phyloP scores from a whole-genome alignment of 345 rosid species.

The Populus pruinosa region DNA sequence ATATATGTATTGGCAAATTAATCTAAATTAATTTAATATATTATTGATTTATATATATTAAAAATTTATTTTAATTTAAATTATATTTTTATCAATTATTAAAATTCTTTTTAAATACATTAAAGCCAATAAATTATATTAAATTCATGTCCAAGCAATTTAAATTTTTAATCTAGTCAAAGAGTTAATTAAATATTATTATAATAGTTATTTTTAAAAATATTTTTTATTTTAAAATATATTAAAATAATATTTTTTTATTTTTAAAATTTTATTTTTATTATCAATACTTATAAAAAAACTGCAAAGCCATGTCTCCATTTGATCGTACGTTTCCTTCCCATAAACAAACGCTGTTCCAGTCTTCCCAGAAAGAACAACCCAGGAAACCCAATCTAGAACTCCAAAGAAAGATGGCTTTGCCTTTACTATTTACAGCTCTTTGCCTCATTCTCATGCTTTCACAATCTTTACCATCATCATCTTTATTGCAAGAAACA shows the following conservation, averaged over 20 bases:
- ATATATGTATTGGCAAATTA: too few relatives aligned
- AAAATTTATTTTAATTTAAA: too few relatives aligned
- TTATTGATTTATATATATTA: too few relatives aligned
- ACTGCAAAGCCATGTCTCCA: neutral
- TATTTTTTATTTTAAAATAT: too few relatives aligned
- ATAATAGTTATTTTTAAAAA: rapidly evolving
- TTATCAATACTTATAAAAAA: too few relatives aligned
- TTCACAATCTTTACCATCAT: neutral
- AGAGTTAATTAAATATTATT: too few relatives aligned
- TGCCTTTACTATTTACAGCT: neutral
- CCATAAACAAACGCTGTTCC: neutral
- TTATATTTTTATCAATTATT: rapidly evolving
- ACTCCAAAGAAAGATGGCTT: neutral
- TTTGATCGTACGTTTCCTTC: neutral
- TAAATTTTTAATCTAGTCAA: too few relatives aligned
- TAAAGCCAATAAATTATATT: rapidly evolving
- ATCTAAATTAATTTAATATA: too few relatives aligned
- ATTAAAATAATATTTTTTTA: too few relatives aligned
- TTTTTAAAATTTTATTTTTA: too few relatives aligned
- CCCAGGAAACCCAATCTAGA: neutral
- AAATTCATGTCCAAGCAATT: too few relatives aligned
- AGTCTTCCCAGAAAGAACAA: neutral
- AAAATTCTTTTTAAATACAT: too few relatives aligned
- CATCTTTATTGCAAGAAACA: neutral
- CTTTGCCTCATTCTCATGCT: neutral